Base-by-base conservation (phyloP, 2,329 filamentous ascomycete genomes). In the Cladosporium sp. region DNA sequence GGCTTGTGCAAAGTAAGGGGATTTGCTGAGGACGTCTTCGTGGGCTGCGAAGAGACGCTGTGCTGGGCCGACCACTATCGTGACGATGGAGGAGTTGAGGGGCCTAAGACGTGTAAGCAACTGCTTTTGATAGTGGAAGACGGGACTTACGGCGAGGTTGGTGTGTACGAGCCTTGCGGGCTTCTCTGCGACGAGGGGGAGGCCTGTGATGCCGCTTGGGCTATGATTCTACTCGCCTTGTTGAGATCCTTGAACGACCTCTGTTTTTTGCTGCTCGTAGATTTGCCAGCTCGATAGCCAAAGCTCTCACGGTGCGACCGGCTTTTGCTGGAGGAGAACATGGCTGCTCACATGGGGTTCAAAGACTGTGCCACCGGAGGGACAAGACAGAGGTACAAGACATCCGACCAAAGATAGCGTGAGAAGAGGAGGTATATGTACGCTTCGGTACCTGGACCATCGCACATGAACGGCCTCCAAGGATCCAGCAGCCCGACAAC, bases 21-120 rank as follows among this genome's bases (percentile, higher is more conserved):
- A 95, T 64, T 85, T 82, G 76, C 84, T 86, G 66, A 97, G 88
- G 67, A 96, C 86, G 70, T 95, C 90, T 81, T 96, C 91, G 77
- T 97, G 93, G 7, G 92, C 92, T 43, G 93, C 93, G 75, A 97
- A 97, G 71, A 97, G 89, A 25, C 93, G 88, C 77, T 93, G 71
- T 8, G 73, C 68, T 16, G 71, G 69, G 68, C 93, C 93, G 76
- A 97, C 88, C 73, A 90, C 88, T 73, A 97, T 83, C 63, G 93
- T 96, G 79, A 97, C 85, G 79, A 97, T 96, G 76, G 93, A 90
- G 71, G 85, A 86, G 72, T 84, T 85, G 74, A 87, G 81, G 11
- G 49, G 60, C 6, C 60, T 63, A 18, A 13, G 18, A 30, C 21
- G 26, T 56, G 62, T 59, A 39, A 46, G 36, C 23, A 10, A 25